Conservation (phyloP, 805 yeast species). For the Teunomyces aglyptinius region DNA sequence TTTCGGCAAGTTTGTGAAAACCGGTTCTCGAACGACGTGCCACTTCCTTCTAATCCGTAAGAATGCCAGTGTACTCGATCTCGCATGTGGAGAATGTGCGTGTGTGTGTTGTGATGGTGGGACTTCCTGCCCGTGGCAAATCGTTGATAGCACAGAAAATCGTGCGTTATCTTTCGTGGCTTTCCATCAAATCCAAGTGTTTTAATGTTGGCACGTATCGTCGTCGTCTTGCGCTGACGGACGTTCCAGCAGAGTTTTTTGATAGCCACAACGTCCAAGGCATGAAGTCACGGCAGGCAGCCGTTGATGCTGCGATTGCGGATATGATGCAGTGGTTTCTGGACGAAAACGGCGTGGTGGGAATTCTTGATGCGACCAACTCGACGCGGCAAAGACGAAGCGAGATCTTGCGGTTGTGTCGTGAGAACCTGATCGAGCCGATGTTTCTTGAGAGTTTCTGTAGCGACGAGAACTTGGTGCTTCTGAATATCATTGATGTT, state of each 20-base stretch:
- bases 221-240: constrained; percentile 50
- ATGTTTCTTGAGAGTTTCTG: constrained; percentile 92
- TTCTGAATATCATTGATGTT: constrained; percentile 80
- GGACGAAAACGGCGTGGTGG: constrained; percentile 81
- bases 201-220: constrained; percentile 90
- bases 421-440: constrained; percentile 73
- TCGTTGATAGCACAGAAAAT: constrained; percentile 92
- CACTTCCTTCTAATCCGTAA: neutral
- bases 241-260: constrained; percentile 76
- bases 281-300: constrained; percentile 58
- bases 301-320: constrained; percentile 66
- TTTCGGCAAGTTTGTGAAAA: neutral
- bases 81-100: constrained; percentile 68
- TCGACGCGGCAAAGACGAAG: constrained; percentile 72
- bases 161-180: constrained; percentile 89
- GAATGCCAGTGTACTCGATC: constrained; percentile 56
- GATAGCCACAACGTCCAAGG: constrained; percentile 67
- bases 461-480: constrained; percentile 73
- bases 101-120: constrained; percentile 86
- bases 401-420: constrained; percentile 58
- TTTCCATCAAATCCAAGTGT: constrained; percentile 79
- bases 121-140: constrained; percentile 89
- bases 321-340: constrained; percentile 88
- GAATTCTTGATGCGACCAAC: constrained; percentile 91
- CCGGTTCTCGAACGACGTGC: too few relatives aligned